Evolutionary conservation across 202 grass and related monocot genomes (phyloP), one percentile per base, ranked within the genome.

Genomic region (Carex sylvatica): DNA sequence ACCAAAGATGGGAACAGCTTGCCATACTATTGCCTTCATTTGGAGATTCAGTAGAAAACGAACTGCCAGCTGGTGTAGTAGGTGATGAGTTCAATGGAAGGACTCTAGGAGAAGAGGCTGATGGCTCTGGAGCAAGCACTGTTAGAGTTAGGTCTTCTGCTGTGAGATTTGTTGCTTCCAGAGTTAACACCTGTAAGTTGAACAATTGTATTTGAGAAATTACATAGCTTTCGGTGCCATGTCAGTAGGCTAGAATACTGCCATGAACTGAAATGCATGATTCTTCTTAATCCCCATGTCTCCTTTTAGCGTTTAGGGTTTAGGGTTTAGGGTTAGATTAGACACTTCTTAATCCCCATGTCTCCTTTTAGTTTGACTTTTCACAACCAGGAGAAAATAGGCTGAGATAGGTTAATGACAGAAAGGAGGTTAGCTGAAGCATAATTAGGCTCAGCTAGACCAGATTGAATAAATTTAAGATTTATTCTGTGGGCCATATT

Each of bases 101-200:
- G 79, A 96, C 89, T 52, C 93, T 96, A 85, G 84, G 75, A 13
- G 91, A 97, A 79, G 91, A 96, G 81, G 83, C 87, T 65, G 91
- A 90, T 53, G 88, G 77, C 88, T 99, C 97, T 82, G 93, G 93
- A 87, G 97, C 93, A 59, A 99, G 91, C 72, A 99, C 96, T 56
- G 91, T 96, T 86, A 99, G 80, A 18, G 93, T 99, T 87, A 99
- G 96, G 80, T 96, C 92, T 87, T 99, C 89, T 16, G 80, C 82
- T 67, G 96, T 96, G 86, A 96, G 89, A 92, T 99, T 99, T 61
- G 96, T 93, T 85, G 96, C 96, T 90, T 99, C 91, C 16, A 99
- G 88, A 13, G 96, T 99, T 86, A 99, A 89, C 66, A 99, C 93
- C 97, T 99, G 91, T 66, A 88, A 84, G 38, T 64, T 53, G 66